Evolutionary conservation across 352 stramenopile genomes (phyloP).

Genomic region (Phytophthora ramorum): DNA sequence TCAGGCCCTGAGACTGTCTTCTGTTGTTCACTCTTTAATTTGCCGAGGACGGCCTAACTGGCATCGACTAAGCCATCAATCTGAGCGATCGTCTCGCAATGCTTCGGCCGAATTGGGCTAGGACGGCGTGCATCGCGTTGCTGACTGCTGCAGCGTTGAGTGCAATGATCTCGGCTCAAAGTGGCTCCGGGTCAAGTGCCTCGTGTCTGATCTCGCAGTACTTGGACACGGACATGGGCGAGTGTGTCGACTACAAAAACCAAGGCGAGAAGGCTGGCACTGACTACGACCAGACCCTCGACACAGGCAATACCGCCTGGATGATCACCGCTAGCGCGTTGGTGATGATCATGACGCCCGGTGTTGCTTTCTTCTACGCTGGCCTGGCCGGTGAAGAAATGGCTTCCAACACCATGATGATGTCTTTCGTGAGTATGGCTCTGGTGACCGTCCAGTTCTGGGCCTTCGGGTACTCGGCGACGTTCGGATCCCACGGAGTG

Average conservation of each 20-base stretch:
- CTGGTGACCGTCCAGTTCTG: slow-evolving; percentile 87
- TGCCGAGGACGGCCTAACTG: background rate
- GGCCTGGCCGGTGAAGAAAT: slow-evolving; percentile 74
- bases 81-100: background rate
- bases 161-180: slow-evolving; percentile 41
- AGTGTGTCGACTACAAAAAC: slow-evolving; percentile 49
- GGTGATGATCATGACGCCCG: slow-evolving; percentile 79
- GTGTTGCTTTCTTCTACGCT: slow-evolving; percentile 83
- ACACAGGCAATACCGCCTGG: slow-evolving; percentile 73
- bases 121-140: background rate
- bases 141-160: slow-evolving; percentile 21
- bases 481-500: slow-evolving; percentile 63
- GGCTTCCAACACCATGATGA: slow-evolving; percentile 84
- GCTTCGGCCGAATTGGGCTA: background rate
- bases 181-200: slow-evolving; percentile 26
- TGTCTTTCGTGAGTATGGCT: slow-evolving; percentile 80
- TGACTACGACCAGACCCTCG: slow-evolving; percentile 41
- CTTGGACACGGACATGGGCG: slow-evolving; percentile 33
- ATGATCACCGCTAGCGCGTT: slow-evolving; percentile 57
- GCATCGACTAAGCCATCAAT: background rate
- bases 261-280: slow-evolving; percentile 39
- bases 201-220: slow-evolving; percentile 42
- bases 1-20: slow-evolving; percentile 3
- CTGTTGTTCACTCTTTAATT: slow-evolving; percentile 10
- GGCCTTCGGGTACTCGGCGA: slow-evolving; percentile 74